Evolutionary conservation across 805 yeast genomes (phyloP).

Genomic region (Grigorovia humatica): DNA sequence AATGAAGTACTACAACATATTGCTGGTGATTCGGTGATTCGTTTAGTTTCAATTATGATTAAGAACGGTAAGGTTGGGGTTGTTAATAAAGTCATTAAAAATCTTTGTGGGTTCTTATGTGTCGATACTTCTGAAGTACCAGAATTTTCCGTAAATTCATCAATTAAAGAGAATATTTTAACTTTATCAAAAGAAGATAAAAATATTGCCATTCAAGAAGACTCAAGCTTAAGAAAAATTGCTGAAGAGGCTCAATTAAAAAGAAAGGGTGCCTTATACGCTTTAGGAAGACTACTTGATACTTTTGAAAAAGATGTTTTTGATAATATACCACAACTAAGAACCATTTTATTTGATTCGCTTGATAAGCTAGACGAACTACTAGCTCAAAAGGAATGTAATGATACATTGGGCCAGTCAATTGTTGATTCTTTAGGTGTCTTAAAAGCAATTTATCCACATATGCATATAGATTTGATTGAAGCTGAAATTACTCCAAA

Average conservation of each 20-base stretch:
- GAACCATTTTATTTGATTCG: constrained; percentile 56
- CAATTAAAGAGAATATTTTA: constrained; percentile 44
- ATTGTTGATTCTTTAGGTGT: constrained; percentile 83
- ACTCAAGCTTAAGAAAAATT: constrained; percentile 49
- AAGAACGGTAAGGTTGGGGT: constrained; percentile 54
- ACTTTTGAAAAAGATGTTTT: constrained; percentile 48
- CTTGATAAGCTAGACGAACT: constrained; percentile 32
- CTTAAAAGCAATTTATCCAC: constrained; percentile 60
- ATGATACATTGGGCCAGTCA: constrained; percentile 54
- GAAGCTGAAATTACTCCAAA: constrained; percentile 38
- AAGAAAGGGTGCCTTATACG: constrained; percentile 70
- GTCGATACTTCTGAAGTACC: constrained; percentile 96
- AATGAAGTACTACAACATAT: constrained; percentile 54
- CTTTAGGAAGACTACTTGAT: constrained; percentile 50
- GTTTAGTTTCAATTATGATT: constrained; percentile 51
- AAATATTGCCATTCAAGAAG: constrained; percentile 48
- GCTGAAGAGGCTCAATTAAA: constrained; percentile 68
- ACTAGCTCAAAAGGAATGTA: constrained; percentile 16
- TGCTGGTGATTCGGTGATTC: constrained; percentile 59
- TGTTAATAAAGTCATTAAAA: constrained; percentile 80
- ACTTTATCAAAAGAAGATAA: constrained; percentile 76
- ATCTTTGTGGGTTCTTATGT: constrained; percentile 84
- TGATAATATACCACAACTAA: constrained; percentile 53
- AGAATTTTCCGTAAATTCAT: constrained; percentile 62
- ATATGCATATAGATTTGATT: constrained; percentile 40